Evolutionary conservation across 2,329 filamentous ascomycete genomes (phyloP), one percentile per base, ranked within the genome.

Genomic region (Curvularia spicifera): DNA sequence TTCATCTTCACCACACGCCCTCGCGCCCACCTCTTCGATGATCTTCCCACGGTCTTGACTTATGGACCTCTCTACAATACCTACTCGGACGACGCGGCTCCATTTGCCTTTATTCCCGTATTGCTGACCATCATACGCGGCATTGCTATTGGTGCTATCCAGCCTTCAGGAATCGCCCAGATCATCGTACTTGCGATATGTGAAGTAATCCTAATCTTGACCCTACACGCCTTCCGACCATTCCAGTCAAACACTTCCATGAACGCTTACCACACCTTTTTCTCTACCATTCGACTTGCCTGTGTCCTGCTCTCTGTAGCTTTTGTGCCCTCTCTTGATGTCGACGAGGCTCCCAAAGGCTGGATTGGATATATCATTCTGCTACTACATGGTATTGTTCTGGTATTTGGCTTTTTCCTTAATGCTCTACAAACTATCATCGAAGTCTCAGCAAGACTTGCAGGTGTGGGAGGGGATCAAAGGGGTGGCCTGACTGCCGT

Each of bases 41-140:
- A 98, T 71, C 83, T 99, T 48, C 88, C 92, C 6, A 97, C 92
- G 0, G 88, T 98, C 8, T 83, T 99, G 2, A 84, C 92, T 0
- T 98, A 97, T 69, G 95, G 95, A 0, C 92, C 95, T 5, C 82
- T 99, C 7, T 99, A 99, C 73, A 99, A 99, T 78, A 99, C 95
- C 0, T 98, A 96, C 76, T 95, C 91, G 24, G 95, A 99, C 75
- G 91, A 94, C 74, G 92, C 93, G 0, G 91, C 94, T 7, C 88
- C 91, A 0, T 99, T 96, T 76, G 93, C 94, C 6, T 83, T 97
- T 42, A 88, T 97, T 20, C 93, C 94, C 0, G 87, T 97, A 15
- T 81, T 96, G 33, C 82, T 98, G 58, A 96, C 90, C 4, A 88
- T 96, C 71, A 81, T 97, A 57, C 89, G 94, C 33, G 94, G 93